Percentiles rank a stretch among this genome's conserved stretches.
phyloP scores from a whole-genome alignment of 176 grass and related monocot species.

The Hordeum marinum region DNA sequence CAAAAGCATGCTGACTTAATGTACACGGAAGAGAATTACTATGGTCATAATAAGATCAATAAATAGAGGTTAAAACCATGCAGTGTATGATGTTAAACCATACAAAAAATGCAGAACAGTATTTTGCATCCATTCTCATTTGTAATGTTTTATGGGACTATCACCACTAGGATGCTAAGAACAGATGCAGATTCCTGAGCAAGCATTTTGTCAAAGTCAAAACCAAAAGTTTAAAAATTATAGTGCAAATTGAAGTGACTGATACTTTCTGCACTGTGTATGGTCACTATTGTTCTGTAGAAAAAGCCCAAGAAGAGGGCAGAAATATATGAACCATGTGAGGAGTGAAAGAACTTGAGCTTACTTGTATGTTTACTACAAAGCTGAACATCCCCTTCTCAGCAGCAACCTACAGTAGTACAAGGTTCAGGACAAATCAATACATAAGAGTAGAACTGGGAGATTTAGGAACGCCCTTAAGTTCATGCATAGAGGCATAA shows the following conservation, averaged over 20 bases:
- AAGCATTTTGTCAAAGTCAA: not conserved
- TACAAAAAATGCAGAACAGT: not conserved
- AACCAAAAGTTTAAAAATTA: not conserved
- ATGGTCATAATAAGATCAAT: not conserved
- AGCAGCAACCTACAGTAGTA: conserved; percentile 63
- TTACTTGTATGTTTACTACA: conserved; percentile 92
- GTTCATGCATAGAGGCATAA: conserved; percentile 6
- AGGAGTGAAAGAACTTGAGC: not conserved
- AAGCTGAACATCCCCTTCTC: conserved; percentile 92
- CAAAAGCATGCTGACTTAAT: conserved; percentile 21
- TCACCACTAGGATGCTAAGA: not conserved
- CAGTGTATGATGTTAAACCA: not conserved
- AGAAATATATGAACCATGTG: too few species aligned
- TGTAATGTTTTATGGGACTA: not conserved
- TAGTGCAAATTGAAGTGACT: not conserved
- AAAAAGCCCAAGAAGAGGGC: not conserved
- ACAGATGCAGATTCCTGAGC: not conserved
- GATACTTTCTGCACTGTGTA: not conserved
- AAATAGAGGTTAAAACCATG: not conserved
- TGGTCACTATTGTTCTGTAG: conserved; percentile 6
- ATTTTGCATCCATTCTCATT: not conserved
- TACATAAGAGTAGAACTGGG: not conserved
- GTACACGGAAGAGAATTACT: not conserved
- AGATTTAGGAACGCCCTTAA: not conserved
- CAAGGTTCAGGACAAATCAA: conserved; percentile 11